Evolutionary conservation across 2,329 filamentous ascomycete species (phyloP), one percentile per base, ranked within the genome.

Genomic region (Ciborinia camelliae): DNA sequence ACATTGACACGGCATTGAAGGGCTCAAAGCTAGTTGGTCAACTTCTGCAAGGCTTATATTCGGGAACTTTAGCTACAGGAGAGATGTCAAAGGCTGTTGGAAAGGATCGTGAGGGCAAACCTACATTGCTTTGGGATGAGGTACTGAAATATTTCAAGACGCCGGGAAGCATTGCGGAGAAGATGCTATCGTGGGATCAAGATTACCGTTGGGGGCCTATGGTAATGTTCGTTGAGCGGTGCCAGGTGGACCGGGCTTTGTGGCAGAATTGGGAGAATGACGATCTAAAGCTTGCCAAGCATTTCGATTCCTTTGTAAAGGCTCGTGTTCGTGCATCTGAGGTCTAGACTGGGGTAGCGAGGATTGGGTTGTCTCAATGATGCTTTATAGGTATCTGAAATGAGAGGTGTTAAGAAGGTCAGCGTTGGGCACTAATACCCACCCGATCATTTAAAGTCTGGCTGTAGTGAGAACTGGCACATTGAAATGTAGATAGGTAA

Each of bases 171-270:
- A 2, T 26, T 0, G 28, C 14, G 4, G 55, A 58, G n/a, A 12
- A 6, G 3, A 58, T 58, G 41, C n/a, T 47, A 20, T 35, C 12
- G 35, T 58, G 41, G 41, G 15, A 8, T 35, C 41, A 58, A n/a
- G 41, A 58, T 20, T 28, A 47, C 1, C 55, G 55, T 5, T 58
- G 41, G 28, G n/a, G 28, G 2, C 55, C 55, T 3, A 32, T 58
- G 28, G 41, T 58, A 12, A 58, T 47, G 28, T 58, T 58, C 14
- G 20, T 58, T 58, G 55, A 58, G 55, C 41, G 41, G 4, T 58
- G 20, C 43, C 41, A 58, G 30, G 26, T 58, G 12, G 8, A 47
- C 23, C n/a, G 3, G 15, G 28, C 28, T 18, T 20, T 58, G 20
- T 58, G 55, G 41, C 28, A 58, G 18, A n/a, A 35, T 23, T 58